phyloP scores from a whole-genome alignment of 2,329 filamentous ascomycete genomes.

The Monilinia fructigena region DNA sequence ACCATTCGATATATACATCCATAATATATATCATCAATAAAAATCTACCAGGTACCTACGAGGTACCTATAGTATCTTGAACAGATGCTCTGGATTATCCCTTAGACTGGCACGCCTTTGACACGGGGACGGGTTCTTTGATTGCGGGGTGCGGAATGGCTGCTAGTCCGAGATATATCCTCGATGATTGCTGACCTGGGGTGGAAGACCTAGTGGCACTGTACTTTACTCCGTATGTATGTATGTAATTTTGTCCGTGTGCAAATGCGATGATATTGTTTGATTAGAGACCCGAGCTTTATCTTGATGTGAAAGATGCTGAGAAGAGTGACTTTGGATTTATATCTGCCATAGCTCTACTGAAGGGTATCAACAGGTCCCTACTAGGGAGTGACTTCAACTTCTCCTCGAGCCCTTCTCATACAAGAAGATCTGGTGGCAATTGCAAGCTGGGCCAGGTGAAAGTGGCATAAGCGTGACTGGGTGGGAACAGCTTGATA shows the following conservation, averaged over 20 bases:
- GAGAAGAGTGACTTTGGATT: too few relatives aligned
- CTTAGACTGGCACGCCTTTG: neutral
- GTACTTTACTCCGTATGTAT: neutral
- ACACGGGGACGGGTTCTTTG: slow-evolving; percentile 12
- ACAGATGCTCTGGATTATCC: neutral
- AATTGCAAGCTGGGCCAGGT: too few relatives aligned
- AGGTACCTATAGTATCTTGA: neutral
- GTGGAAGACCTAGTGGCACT: neutral
- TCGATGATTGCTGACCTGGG: neutral
- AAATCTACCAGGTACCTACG: neutral
- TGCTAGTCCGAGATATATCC: slow-evolving; percentile 6
- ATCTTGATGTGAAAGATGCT: too few relatives aligned
- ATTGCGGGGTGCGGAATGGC: slow-evolving; percentile 1
- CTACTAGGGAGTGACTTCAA: too few relatives aligned
- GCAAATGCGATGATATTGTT: too few relatives aligned
- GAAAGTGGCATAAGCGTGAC: neutral
- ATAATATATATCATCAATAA: neutral
- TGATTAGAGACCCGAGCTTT: too few relatives aligned
- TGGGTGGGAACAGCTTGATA: neutral
- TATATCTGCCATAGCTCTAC: too few relatives aligned
- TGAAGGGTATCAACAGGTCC: too few relatives aligned
- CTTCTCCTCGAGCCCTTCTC: too few relatives aligned
- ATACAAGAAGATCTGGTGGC: too few relatives aligned
- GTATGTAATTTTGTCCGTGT: too few relatives aligned
- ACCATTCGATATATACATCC: neutral